Conservation (phyloP, 2,329 filamentous ascomycete species). For the Ophiosphaerella herpotricha region DNA sequence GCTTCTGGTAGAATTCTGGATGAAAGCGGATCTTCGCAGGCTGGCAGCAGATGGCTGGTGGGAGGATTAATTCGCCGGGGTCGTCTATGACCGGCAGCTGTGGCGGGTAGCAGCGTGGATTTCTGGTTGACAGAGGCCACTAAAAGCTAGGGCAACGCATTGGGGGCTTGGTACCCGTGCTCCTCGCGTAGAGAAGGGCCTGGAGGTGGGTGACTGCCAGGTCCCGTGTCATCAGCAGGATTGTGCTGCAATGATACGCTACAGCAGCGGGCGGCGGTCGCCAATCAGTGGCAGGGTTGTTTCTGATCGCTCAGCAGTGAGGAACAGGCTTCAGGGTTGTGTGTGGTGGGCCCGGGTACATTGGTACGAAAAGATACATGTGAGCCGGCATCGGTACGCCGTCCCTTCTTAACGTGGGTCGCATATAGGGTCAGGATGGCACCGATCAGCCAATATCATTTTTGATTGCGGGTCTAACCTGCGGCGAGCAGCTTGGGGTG, state of each 20-base stretch:
- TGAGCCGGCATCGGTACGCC: slow-evolving; percentile 40
- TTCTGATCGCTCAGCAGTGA: slow-evolving; percentile 36
- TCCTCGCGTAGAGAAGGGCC: slow-evolving; percentile 24
- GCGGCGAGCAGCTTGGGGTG: slow-evolving; percentile 38
- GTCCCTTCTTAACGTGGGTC: slow-evolving; percentile 23
- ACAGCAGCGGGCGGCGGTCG: slow-evolving; percentile 26
- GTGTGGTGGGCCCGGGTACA: slow-evolving; percentile 25
- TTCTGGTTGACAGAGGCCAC: slow-evolving; percentile 22
- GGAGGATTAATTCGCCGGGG: slow-evolving; percentile 25
- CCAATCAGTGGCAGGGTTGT: slow-evolving; percentile 36
- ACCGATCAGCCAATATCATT: slow-evolving; percentile 45
- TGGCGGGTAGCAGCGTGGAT: slow-evolving; percentile 26
- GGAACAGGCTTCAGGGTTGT: slow-evolving; percentile 17
- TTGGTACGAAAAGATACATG: slow-evolving; percentile 38
- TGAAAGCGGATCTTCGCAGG: slow-evolving; percentile 36
- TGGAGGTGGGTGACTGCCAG: slow-evolving; percentile 24
- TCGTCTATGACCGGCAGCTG: slow-evolving; percentile 38
- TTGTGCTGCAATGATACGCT: slow-evolving; percentile 7
- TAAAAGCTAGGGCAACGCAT: slow-evolving; percentile 19
- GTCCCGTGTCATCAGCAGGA: slow-evolving; percentile 33
- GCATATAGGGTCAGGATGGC: slow-evolving; percentile 38
- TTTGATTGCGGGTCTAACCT: slow-evolving; percentile 43
- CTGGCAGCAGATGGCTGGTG: slow-evolving; percentile 25
- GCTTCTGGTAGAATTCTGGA: slow-evolving; percentile 32
- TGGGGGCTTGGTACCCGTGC: slow-evolving; percentile 16